These are phyloP conservation scores for Solanum dulcamara DNA, from an alignment of 257 asterid species.

Conservation along the genomic window DNA sequence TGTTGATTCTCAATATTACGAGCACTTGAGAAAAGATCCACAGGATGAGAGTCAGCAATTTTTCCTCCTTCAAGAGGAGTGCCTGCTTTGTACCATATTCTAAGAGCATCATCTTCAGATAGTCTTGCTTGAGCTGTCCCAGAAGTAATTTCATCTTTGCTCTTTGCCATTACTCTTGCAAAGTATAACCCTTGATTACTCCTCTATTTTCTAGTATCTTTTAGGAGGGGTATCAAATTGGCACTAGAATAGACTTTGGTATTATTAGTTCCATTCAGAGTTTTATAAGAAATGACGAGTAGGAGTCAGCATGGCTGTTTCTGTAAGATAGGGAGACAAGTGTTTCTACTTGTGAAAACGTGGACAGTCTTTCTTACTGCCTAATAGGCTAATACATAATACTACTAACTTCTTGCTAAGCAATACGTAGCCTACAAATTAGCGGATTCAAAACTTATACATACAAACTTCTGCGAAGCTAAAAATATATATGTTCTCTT, in stretches of 20 bases:
- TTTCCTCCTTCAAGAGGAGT: constrained; percentile 40
- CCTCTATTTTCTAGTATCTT: neutral
- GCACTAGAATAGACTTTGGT: neutral
- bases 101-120: constrained; percentile 38
- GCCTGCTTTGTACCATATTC: constrained; percentile 27
- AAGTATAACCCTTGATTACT: neutral
- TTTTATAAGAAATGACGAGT: neutral
- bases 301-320: neutral
- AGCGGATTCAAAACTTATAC: neutral
- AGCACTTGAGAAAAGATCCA: constrained; percentile 23
- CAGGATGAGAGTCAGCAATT: constrained; percentile 27
- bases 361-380: neutral
- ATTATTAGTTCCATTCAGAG: neutral
- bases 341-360: neutral
- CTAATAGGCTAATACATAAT: neutral
- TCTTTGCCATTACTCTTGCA: constrained; percentile 19
- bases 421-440: neutral
- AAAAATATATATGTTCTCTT: neutral
- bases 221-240: neutral
- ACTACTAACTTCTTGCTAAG: neutral
- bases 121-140: constrained; percentile 38
- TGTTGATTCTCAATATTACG: constrained; percentile 4
- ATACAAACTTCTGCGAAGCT: neutral
- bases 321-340: neutral
- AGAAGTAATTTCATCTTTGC: constrained; percentile 25